phyloP scores from a whole-genome alignment of 1,284 basidiomycete genomes.

The Takashimella koratensis region DNA sequence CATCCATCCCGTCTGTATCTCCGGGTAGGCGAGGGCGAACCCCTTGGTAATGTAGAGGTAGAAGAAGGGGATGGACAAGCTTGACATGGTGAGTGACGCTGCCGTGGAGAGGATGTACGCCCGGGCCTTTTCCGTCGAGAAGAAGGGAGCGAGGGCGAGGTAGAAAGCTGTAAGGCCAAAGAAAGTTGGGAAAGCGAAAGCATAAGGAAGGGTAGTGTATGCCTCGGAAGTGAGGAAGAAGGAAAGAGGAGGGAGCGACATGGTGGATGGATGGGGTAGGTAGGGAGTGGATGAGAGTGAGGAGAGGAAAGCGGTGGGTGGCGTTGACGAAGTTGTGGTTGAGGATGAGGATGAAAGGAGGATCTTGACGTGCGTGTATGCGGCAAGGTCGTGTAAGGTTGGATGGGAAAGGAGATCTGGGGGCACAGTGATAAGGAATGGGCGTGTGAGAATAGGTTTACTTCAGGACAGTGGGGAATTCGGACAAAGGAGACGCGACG shows the following conservation, averaged over 20 bases:
- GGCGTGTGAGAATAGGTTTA: no score
- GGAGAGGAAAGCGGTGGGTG: neutral
- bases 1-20: conserved; percentile 27
- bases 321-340: neutral
- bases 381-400: neutral
- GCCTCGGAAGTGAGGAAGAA: neutral
- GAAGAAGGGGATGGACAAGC: conserved; percentile 54
- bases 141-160: conserved; percentile 43
- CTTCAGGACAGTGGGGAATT: no score
- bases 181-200: conserved; percentile 13
- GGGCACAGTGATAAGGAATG: neutral
- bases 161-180: conserved; percentile 35
- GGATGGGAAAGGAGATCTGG: neutral
- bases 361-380: neutral
- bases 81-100: conserved; percentile 53
- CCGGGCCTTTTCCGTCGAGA: conserved; percentile 50
- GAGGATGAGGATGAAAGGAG: neutral
- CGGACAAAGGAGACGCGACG: no score
- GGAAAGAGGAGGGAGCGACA: neutral
- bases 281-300: neutral
- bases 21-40: conserved; percentile 15
- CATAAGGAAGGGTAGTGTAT: neutral
- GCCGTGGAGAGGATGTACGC: conserved; percentile 58
- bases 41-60: conserved; percentile 48
- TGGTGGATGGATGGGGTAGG: neutral